Base-by-base conservation (phyloP, 2,329 filamentous ascomycete species). In the Hypomyces perniciosus region DNA sequence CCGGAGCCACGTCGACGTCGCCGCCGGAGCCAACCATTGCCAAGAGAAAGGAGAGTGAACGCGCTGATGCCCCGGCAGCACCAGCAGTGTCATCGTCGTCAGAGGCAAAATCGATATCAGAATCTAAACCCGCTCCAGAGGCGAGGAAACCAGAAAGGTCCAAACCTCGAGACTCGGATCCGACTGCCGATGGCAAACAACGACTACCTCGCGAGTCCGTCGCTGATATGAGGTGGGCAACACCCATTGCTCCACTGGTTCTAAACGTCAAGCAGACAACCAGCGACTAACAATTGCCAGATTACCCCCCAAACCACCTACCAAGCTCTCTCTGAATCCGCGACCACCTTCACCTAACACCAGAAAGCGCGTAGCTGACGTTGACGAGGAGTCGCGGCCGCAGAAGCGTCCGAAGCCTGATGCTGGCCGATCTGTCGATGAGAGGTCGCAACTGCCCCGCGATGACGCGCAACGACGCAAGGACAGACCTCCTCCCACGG, bases 351-450 rank as follows among this genome's bases (percentile, higher is more conserved):
- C 69, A 37, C 73, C 69, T 6, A 72, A 75, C 45, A 71, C 62
- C 54, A 75, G 71, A 57, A 80, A 79, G 64, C 75, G 76, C 38
- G 54, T 61, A 8, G 62, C 67, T 10, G 76, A 80, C 12, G 45
- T 55, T 6, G 73, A 78, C 20, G 74, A 76, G 28, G 68, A 70
- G 31, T 52, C 59, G 27, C 71, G 75, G 48, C 67, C 72, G 2
- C 67, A 66, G 48, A 81, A 81, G 62, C 72, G 77, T 50, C 61
- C 65, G 27, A 74, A 68, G 51, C 62, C 71, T 20, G 76, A 77
- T 27, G 51, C 61, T 10, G 54, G 58, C 50, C 66, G 64, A 38
- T 54, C 57, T 26, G 46, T 52, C 37, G 69, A 71, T 37, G 67
- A 70, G 9, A 60, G 64, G 46, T 57, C 58, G 46, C 63, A 62